phyloP scores from a whole-genome alignment of 129 eudicot species.

The Apium graveolens region DNA sequence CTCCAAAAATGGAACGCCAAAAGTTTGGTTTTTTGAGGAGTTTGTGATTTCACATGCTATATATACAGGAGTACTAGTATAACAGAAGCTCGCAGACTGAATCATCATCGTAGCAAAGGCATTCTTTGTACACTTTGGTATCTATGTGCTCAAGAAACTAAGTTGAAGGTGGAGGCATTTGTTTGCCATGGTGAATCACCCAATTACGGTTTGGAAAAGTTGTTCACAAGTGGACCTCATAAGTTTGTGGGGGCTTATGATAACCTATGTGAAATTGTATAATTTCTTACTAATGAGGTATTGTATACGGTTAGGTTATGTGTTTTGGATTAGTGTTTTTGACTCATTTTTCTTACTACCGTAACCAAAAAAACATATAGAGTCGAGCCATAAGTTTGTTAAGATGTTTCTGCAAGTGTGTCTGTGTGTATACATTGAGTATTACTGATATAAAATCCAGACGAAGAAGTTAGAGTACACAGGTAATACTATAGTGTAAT shows the following conservation, averaged over 20 bases:
- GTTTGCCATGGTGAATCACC: background rate
- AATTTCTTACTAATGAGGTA: background rate
- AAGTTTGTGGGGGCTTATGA: background rate
- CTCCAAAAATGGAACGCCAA: background rate
- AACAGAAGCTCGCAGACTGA: background rate
- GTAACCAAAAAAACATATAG: background rate
- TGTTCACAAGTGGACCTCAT: background rate
- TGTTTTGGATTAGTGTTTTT: constrained; percentile 1
- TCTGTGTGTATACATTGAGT: background rate
- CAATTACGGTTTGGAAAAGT: background rate
- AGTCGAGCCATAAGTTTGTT: background rate
- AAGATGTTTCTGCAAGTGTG: background rate
- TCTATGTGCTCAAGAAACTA: constrained; percentile 4
- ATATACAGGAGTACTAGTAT: background rate
- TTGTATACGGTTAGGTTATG: constrained; percentile 1
- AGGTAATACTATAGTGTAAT: too few relatives aligned
- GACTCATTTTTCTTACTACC: background rate
- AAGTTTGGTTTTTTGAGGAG: background rate
- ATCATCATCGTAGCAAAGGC: background rate
- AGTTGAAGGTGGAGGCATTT: constrained; percentile 6
- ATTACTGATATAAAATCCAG: too few relatives aligned
- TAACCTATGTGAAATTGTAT: background rate
- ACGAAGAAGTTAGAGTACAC: too few relatives aligned
- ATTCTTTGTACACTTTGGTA: constrained; percentile 4
- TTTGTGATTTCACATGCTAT: background rate